Base-by-base conservation (phyloP, 2,329 filamentous ascomycete species). In the Coniochaeta ligniaria region DNA sequence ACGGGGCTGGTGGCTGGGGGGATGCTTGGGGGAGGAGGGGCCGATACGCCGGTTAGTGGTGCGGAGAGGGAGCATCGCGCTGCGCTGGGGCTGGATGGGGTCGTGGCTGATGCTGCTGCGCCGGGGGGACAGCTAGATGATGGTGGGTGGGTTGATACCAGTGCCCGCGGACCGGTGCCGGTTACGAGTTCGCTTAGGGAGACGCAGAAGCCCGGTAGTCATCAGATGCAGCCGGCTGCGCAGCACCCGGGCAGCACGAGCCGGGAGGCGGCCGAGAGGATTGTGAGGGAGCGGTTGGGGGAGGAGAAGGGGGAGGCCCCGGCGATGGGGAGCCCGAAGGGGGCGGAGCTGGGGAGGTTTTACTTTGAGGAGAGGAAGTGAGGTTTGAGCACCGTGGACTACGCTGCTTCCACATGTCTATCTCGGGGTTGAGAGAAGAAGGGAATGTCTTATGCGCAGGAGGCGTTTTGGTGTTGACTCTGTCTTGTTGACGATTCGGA, bases 71-170 rank as follows among this genome's bases (percentile, higher is more conserved):
- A 86, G 69, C 75, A 80, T 55, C 74, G 80, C 2, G 85, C 89
- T 67, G 85, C 86, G 20, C 81, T 83, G 58, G 86, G 88, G 80
- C 76, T 89, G 60, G 86, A 91, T 69, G 87, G 87, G 1, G 80
- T 90, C 45, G 83, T 85, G 1, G 72, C 76, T 2, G 87, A 88
- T 67, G 71, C 78, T 3, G 71, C 71, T n/a, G n/a, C n/a, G n/a
- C n/a, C n/a, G n/a, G n/a, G n/a, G 38, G 68, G 68, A 28, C 72
- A 6, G 67, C 70, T 43, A 69, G 81, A 85, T 62, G 79, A 81
- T 58, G 71, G 74, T 58, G 71, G 74, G 11, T 85, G 87, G 63
- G 79, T 89, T 26, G 87, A 90, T 71, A 89, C 86, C 2, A 88
- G 86, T 1, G 81, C 82, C 58, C 76, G 81, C 24, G 81, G 83